phyloP scores from a whole-genome alignment of 1,139 yeast species.

The Suhomyces wounanorum region DNA sequence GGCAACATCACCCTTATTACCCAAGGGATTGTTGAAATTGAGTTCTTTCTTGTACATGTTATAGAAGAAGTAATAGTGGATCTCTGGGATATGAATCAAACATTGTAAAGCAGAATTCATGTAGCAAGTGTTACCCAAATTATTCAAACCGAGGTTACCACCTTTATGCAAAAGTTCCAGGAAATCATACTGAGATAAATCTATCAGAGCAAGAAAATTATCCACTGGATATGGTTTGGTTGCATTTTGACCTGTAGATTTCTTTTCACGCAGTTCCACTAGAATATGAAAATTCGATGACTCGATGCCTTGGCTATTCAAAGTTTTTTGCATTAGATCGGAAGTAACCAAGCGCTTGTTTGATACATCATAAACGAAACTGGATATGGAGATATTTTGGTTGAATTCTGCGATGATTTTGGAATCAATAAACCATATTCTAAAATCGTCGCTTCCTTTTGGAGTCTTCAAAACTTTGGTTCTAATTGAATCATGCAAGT shows the following conservation, averaged over 20 bases:
- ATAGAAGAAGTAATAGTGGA: conserved; percentile 70
- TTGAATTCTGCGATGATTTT: conserved; percentile 29
- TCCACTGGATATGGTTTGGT: conserved; percentile 33
- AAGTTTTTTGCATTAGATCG: conserved; percentile 24
- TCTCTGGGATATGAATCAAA: conserved; percentile 81
- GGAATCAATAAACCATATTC: conserved; percentile 45
- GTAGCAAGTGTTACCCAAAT: conserved; percentile 92
- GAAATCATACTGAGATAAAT: conserved; percentile 22
- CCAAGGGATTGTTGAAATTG: conserved; percentile 78
- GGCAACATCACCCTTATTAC: conserved; percentile 82
- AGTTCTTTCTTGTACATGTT: conserved; percentile 66
- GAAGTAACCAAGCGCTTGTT: conserved; percentile 35
- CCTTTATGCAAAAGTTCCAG: conserved; percentile 22
- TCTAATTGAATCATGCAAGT: conserved; percentile 32
- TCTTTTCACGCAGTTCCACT: conserved; percentile 34
- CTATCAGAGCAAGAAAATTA: conserved; percentile 23
- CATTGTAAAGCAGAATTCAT: conserved; percentile 98
- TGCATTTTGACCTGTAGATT: conserved; percentile 5
- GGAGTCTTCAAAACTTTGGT: conserved; percentile 22
- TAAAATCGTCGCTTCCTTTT: conserved; percentile 12
- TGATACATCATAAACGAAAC: conserved; percentile 35
- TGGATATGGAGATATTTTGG: conserved; percentile 24
- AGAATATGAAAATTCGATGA: conserved; percentile 33
- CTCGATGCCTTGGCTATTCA: conserved; percentile 36
- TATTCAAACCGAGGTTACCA: conserved; percentile 63